These are phyloP conservation scores for Alternaria arborescens DNA, from an alignment of 2,329 filamentous ascomycete species.

Conservation along the genomic window DNA sequence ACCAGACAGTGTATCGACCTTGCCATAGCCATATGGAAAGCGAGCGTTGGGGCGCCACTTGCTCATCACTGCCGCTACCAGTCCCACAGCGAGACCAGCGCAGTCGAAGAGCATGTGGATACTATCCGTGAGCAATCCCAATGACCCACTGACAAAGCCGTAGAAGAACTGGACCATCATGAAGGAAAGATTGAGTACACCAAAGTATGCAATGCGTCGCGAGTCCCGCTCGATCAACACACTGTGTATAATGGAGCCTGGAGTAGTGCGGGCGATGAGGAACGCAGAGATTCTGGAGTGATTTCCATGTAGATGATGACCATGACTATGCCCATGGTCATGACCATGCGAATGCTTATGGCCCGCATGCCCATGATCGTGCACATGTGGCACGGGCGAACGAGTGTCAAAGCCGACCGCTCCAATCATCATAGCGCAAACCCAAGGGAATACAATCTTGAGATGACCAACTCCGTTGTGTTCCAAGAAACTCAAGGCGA, in stretches of 20 bases:
- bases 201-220: constrained; percentile 95
- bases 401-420: constrained; percentile 54
- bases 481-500: constrained; percentile 36
- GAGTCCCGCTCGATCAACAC: constrained; percentile 93
- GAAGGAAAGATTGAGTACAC: constrained; percentile 90
- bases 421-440: constrained; percentile 47
- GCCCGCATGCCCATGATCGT: constrained; percentile 41
- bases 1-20: constrained; percentile 93
- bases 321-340: constrained; percentile 36
- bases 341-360: constrained; percentile 37
- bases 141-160: constrained; percentile 88
- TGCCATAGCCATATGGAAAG: constrained; percentile 95
- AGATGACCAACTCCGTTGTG: constrained; percentile 24
- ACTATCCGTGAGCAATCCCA: constrained; percentile 95
- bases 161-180: constrained; percentile 96
- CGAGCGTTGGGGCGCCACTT: constrained; percentile 92
- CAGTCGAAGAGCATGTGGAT: constrained; percentile 99
- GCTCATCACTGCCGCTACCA: constrained; percentile 91
- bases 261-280: constrained; percentile 73
- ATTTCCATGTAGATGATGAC: constrained; percentile 54
- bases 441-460: constrained; percentile 26
- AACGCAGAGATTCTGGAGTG: constrained; percentile 76
- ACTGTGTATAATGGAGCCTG: constrained; percentile 81
- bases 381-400: constrained; percentile 34
- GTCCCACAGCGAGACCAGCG: constrained; percentile 85